Percentiles rank a stretch among this genome's conserved stretches.
These are phyloP conservation scores for Hypoxylon intermedium DNA, from an alignment of 495 filamentous ascomycete genomes.

Conservation along the genomic window DNA sequence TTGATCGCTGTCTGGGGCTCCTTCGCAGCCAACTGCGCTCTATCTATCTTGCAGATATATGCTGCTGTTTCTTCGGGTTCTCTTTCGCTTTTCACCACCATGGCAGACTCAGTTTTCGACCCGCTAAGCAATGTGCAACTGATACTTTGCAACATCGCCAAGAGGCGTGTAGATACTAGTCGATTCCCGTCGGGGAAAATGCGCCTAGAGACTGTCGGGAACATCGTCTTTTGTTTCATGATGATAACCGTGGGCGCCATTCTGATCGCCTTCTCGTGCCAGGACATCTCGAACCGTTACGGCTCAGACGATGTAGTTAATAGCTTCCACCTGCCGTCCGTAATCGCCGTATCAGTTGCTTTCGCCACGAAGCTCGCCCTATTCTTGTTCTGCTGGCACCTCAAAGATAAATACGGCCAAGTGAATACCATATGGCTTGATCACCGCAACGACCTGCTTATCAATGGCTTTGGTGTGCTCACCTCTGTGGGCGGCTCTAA, in stretches of 20 bases:
- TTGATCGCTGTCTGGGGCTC: slow-evolving; percentile 91
- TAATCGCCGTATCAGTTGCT: slow-evolving; percentile 86
- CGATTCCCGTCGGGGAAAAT: slow-evolving; percentile 94
- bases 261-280: slow-evolving; percentile 83
- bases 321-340: slow-evolving; percentile 79
- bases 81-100: slow-evolving; percentile 94
- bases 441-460: slow-evolving; percentile 85
- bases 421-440: slow-evolving; percentile 93
- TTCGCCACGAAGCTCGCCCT: slow-evolving; percentile 83
- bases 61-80: slow-evolving; percentile 85
- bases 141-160: slow-evolving; percentile 85
- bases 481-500: slow-evolving; percentile 87
- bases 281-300: slow-evolving; percentile 64
- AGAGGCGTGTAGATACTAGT: slow-evolving; percentile 84
- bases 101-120: slow-evolving; percentile 97
- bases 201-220: slow-evolving; percentile 93
- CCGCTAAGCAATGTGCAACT: slow-evolving; percentile 89
- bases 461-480: slow-evolving; percentile 90
- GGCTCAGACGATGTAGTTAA: slow-evolving; percentile 54
- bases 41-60: slow-evolving; percentile 85
- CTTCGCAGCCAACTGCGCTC: slow-evolving; percentile 80
- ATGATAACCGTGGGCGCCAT: slow-evolving; percentile 93
- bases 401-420: slow-evolving; percentile 86
- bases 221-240: slow-evolving; percentile 96
- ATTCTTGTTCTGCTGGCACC: slow-evolving; percentile 90